Evolutionary conservation across 2,329 filamentous ascomycete genomes (phyloP).

Genomic region (Akanthomyces dipterigenus): DNA sequence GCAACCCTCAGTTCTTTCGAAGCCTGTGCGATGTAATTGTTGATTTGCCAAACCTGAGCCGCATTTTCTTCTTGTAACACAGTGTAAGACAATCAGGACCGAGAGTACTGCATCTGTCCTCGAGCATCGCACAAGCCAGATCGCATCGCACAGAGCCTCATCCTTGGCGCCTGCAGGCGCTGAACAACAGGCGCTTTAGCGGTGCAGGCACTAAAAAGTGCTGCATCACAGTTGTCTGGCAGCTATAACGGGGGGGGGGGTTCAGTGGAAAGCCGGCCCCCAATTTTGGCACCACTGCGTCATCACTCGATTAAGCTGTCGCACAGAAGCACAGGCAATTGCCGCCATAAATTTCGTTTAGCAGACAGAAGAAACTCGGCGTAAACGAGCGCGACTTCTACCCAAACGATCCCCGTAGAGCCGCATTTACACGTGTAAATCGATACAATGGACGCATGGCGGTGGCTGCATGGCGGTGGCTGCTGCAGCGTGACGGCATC

Average conservation of each 20-base stretch:
- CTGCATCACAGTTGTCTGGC: not conserved
- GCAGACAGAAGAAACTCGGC: not conserved
- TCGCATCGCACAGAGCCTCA: not conserved
- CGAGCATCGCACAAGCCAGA: not conserved
- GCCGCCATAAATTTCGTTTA: not conserved
- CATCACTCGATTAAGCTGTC: too few relatives aligned
- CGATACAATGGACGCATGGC: too few relatives aligned
- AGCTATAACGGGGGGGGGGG: too few relatives aligned
- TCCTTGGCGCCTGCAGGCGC: not conserved
- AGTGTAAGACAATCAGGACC: not conserved
- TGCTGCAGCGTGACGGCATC: slow-evolving; percentile 5
- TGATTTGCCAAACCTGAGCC: too few relatives aligned
- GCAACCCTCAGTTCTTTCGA: too few relatives aligned
- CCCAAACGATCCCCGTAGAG: not conserved
- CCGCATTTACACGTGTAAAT: not conserved
- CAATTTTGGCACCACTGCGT: not conserved
- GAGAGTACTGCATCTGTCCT: not conserved
- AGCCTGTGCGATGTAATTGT: too few relatives aligned
- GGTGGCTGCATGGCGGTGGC: not conserved
- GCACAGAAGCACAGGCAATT: not conserved
- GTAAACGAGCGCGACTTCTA: not conserved
- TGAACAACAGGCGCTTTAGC: not conserved
- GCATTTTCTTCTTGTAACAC: too few relatives aligned
- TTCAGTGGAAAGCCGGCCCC: not conserved
- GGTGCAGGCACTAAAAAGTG: not conserved